Evolutionary conservation across 805 yeast genomes (phyloP), one percentile per base, ranked within the genome.

Genomic region (Starmerella sirachaensis): DNA sequence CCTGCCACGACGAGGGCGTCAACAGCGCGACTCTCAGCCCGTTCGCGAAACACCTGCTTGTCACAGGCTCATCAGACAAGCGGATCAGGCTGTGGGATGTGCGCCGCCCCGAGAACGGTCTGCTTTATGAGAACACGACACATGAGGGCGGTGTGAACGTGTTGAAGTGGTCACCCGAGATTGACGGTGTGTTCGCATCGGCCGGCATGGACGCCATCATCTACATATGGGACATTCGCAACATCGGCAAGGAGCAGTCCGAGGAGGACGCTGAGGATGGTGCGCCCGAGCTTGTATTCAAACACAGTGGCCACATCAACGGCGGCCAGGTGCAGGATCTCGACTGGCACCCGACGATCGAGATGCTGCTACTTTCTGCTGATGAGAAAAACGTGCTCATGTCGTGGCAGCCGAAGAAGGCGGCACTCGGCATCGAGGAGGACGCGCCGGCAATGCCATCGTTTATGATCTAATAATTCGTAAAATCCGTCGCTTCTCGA

Each of bases 231-330:
- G 93, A 84, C 54, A 62, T 83, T 40, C 62, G 65, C 32, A 75
- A 72, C 48, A 77, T 84, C 25, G 95, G 95, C 4, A 80, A 76
- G 45, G 94, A 83, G 53, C 93, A 82, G 56, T 68, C 68, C 11
- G 85, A 75, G 48, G 94, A 83, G 48, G 94, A 84, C 54, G 80
- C 84, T 21, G 93, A 80, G 47, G 95, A 84, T 52, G 95, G 93
- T 27, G 79, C 79, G 19, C 88, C 94, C 4, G 95, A 84, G 56
- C 60, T 84, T 24, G 64, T 83, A 50, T 79, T 83, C 85, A 79
- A 84, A 77, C 94, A 84, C 55, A 93, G 93, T 26, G 94, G 94
- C 16, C 94, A 84, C 29, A 24, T 40, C 20, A 29, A 34, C 18
- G 49, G 48, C 19, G 36, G 24, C 20, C 44, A 37, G 41, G 41